These are phyloP conservation scores for Plasmodium yoelii DNA, from an alignment of 169 alveolate genomes.

Conservation along the genomic window DNA sequence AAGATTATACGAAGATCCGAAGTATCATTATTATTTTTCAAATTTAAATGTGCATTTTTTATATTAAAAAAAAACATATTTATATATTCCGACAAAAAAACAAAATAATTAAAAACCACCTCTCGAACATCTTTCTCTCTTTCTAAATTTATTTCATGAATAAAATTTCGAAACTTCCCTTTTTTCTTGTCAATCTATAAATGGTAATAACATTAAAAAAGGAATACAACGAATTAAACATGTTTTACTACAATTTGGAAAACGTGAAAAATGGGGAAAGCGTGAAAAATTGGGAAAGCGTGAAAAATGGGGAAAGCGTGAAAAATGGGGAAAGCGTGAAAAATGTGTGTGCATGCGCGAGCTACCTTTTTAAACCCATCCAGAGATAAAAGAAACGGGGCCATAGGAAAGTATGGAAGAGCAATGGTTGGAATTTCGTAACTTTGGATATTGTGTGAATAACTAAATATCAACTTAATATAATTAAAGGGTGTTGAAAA, in stretches of 20 bases:
- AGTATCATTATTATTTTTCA: neutral
- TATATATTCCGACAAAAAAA: constrained; percentile 41
- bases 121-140: neutral
- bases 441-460: neutral
- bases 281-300: too few species aligned
- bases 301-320: too few species aligned
- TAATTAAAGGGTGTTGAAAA: neutral
- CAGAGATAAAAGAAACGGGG: constrained; percentile 18
- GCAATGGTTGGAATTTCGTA: neutral
- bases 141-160: constrained; percentile 15
- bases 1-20: constrained; percentile 22
- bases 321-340: too few species aligned
- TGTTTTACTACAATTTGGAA: too few species aligned
- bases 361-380: constrained; percentile 57
- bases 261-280: too few species aligned
- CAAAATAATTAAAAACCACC: constrained; percentile 18
- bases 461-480: constrained; percentile 12
- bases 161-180: neutral
- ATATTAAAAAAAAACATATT: constrained; percentile 50
- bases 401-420: constrained; percentile 20
- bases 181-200: constrained; percentile 37
- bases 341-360: too few species aligned
- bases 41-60: constrained; percentile 38
- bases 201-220: neutral
- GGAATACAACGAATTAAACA: neutral